These are phyloP conservation scores for Isabelozyma gotoi DNA, from an alignment of 805 yeast genomes.

Conservation along the genomic window DNA sequence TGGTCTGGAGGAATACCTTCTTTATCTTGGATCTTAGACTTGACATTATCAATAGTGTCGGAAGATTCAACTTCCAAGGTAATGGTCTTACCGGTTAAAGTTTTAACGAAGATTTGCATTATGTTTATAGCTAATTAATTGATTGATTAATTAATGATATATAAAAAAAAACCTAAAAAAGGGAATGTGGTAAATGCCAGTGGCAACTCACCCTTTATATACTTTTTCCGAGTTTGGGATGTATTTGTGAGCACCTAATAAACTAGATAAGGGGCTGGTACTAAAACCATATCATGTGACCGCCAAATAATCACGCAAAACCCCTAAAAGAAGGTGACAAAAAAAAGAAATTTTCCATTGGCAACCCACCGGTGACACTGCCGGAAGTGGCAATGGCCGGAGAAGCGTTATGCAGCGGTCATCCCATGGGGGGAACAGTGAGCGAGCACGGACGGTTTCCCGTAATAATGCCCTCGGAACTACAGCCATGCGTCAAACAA, in stretches of 20 bases:
- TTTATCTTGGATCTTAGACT: constrained; percentile 43
- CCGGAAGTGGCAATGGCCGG: background rate
- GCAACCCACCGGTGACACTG: constrained; percentile 1
- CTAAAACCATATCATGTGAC: background rate
- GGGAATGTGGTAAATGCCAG: constrained; percentile 8
- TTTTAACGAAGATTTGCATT: constrained; percentile 31
- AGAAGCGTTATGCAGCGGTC: background rate
- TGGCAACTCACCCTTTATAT: constrained; percentile 20
- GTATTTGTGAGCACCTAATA: constrained; percentile 1
- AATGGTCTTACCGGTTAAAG: constrained; percentile 31
- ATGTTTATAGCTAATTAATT: background rate
- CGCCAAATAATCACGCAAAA: constrained; percentile 1
- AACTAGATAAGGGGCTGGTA: constrained; percentile 3
- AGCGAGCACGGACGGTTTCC: background rate
- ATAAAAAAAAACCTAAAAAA: background rate
- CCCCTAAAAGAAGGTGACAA: constrained; percentile 2
- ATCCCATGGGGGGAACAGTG: no score
- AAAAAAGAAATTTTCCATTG: constrained; percentile 7
- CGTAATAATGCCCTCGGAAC: background rate
- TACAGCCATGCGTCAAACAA: background rate
- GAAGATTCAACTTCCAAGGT: constrained; percentile 41
- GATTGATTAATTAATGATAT: constrained; percentile 1
- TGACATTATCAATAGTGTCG: constrained; percentile 45
- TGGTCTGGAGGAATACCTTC: constrained; percentile 48
- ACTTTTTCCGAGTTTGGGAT: constrained; percentile 1